phyloP scores from a whole-genome alignment of 208 protist genomes.

The Trypanosoma cruzi region DNA sequence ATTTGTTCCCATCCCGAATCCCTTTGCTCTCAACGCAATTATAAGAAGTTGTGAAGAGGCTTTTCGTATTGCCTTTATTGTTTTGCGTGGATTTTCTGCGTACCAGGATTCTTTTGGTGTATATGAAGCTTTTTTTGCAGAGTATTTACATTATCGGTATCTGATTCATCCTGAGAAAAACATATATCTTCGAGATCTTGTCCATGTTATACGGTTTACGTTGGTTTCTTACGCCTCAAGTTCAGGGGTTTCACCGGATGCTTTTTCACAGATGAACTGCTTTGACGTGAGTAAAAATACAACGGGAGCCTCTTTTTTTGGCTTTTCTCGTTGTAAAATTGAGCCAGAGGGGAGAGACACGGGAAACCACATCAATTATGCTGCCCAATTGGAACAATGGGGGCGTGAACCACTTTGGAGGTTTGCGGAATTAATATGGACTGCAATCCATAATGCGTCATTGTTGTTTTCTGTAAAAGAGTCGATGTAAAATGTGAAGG shows the following conservation, averaged over 20 bases:
- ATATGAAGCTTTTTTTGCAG: slow-evolving; percentile 23
- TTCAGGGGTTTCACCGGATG: background rate
- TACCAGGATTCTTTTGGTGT: background rate
- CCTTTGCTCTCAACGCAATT: background rate
- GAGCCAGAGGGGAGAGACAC: background rate
- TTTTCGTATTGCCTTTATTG: background rate
- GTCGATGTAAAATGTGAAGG: background rate
- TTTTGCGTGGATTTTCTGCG: background rate
- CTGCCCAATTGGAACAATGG: background rate
- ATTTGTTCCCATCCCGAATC: slow-evolving; percentile 16
- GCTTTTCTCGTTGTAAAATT: background rate
- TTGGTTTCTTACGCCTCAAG: slow-evolving; percentile 16
- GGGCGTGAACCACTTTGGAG: background rate
- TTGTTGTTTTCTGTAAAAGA: slow-evolving; percentile 16
- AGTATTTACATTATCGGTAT: slow-evolving; percentile 24
- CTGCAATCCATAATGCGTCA: slow-evolving; percentile 8
- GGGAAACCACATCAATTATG: background rate
- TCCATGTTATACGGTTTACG: slow-evolving; percentile 11
- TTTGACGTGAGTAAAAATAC: background rate
- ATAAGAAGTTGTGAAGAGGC: slow-evolving; percentile 23
- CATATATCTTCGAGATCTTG: slow-evolving; percentile 11
- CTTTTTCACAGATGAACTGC: slow-evolving; percentile 8
- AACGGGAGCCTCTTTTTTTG: background rate
- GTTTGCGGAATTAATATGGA: slow-evolving; percentile 1
- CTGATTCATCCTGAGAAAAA: background rate